Conservation (phyloP, 306 rosid genomes). For the Cucurbita argyrosperma region DNA sequence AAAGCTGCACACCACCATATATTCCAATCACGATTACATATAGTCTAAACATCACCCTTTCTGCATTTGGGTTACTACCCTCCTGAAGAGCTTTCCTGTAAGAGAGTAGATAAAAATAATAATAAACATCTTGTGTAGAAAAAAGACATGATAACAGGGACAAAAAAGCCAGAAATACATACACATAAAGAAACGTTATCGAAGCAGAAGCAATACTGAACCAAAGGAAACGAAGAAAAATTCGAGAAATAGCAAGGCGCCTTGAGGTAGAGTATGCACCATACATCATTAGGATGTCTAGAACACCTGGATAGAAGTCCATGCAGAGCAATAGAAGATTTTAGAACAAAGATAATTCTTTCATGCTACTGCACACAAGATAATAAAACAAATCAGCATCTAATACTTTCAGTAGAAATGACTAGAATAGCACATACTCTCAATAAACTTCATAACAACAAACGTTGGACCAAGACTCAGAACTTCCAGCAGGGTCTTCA, state of each 20-base stretch:
- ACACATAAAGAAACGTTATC: conserved; percentile 70
- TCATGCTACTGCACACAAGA: background rate
- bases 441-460: conserved; percentile 70
- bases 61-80: conserved; percentile 37
- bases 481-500: conserved; percentile 61
- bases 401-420: background rate
- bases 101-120: conserved; percentile 12
- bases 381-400: background rate
- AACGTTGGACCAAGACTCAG: conserved; percentile 94
- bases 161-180: conserved; percentile 14
- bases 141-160: background rate
- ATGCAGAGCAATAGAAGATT: background rate
- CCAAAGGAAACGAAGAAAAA: conserved; percentile 81
- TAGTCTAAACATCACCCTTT: conserved; percentile 33
- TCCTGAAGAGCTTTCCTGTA: conserved; percentile 79
- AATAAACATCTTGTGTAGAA: background rate
- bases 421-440: conserved; percentile 43
- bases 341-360: background rate
- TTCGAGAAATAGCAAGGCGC: conserved; percentile 55
- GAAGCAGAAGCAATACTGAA: conserved; percentile 60
- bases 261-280: conserved; percentile 88
- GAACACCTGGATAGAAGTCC: conserved; percentile 45
- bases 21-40: conserved; percentile 57
- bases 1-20: conserved; percentile 77
- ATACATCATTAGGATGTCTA: conserved; percentile 85